Conservation (phyloP, 805 yeast genomes). For the Metschnikowia drakensbergensis region DNA sequence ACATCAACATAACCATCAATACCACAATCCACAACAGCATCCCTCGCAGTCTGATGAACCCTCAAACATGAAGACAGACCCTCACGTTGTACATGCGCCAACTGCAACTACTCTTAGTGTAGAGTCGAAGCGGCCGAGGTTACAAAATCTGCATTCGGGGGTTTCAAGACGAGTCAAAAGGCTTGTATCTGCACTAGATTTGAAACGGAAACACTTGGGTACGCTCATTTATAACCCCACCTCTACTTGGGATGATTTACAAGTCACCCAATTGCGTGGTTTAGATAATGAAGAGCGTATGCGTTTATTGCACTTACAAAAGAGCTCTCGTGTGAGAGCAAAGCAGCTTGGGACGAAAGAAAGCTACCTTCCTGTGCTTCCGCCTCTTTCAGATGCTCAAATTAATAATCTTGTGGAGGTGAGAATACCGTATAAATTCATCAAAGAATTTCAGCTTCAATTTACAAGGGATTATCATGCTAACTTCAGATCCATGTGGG, state of each 20-base stretch:
- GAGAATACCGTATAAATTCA: slow-evolving; percentile 47
- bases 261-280: slow-evolving; percentile 22
- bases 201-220: slow-evolving; percentile 28
- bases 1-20: slow-evolving; percentile 5
- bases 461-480: slow-evolving; percentile 23
- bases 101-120: neutral
- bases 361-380: slow-evolving; percentile 34
- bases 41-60: slow-evolving; percentile 13
- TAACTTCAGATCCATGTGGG: slow-evolving; percentile 57
- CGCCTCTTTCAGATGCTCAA: slow-evolving; percentile 36
- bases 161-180: slow-evolving; percentile 19
- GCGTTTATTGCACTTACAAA: slow-evolving; percentile 23
- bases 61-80: neutral
- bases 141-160: slow-evolving; percentile 10
- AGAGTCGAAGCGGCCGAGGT: neutral
- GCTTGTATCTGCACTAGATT: slow-evolving; percentile 22
- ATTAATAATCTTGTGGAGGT: slow-evolving; percentile 51
- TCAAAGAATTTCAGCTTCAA: slow-evolving; percentile 36
- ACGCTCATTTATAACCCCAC: slow-evolving; percentile 49
- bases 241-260: slow-evolving; percentile 46
- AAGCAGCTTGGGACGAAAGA: neutral
- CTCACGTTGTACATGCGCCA: neutral
- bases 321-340: slow-evolving; percentile 10
- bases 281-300: slow-evolving; percentile 27
- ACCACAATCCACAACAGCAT: slow-evolving; percentile 13